Evolutionary conservation across 2,329 filamentous ascomycete species (phyloP), one percentile per base, ranked within the genome.

Genomic region (Aciculosporium take): DNA sequence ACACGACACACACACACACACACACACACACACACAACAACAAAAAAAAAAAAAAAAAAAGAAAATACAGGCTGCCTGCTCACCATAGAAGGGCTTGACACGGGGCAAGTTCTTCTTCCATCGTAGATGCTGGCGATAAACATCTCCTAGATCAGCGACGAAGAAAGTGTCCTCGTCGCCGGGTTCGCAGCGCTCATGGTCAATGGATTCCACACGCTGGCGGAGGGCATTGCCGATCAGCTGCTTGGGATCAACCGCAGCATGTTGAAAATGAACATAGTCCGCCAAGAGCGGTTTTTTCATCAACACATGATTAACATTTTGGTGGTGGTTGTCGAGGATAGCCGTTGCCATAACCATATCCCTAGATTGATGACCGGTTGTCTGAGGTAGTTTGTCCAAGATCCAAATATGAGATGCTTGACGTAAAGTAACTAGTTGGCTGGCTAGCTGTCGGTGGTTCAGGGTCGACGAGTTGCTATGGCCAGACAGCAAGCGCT

Each of bases 101-200:
- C 89, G 82, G 52, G 80, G 77, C 57, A 98, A 70, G 60, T 93
- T 89, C 71, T 81, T 76, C 77, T 95, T 96, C 91, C 91, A 98
- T 65, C 89, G 84, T 61, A 96, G 70, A 58, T 96, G 89, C 76
- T 98, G 91, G 66, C 91, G 86, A 68, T 98, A 98, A 60, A 98
- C 84, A 69, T 96, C 87, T 65, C 91, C 91, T 56, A 98, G 79
- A 68, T 98, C 91, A 56, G 87, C 89, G 54, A 98, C 88, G 66
- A 94, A 98, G 68, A 98, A 98, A 45, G 91, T 83, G 66, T 96
- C 91, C 67, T 98, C 91, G 44, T 94, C 91, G 52, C 91, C 91
- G 39, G 87, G 77, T 50, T 84, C 83, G 67, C 91, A 98, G 54
- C 72, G 72, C 60, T 96, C 84, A 56, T 84, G 77, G 67, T 98